Evolutionary conservation across 208 protist genomes (phyloP), one percentile per base, ranked within the genome.

Genomic region (Jaenimonas drosophilae): DNA sequence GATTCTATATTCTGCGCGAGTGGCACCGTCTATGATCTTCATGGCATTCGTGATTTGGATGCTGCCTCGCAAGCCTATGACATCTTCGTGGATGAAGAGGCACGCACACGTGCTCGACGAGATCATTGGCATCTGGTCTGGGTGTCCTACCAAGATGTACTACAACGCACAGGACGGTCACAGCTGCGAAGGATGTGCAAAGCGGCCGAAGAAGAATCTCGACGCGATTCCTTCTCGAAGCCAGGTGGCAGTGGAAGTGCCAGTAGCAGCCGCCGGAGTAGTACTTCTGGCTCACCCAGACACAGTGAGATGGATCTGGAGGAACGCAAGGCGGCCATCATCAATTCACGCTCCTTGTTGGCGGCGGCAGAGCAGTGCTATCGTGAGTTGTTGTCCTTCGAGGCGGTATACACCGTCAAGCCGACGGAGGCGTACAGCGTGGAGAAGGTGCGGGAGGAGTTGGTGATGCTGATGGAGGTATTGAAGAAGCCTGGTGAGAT

Each of bases 111-210:
- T n/a, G 46, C 31, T 3, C 45, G 49, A 3, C 48, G 36, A 11
- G 55, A 54, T 14, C 45, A 62, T 49, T 62, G 55, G 49, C 3
- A 28, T 4, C 45, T 57, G 5, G 33, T 62, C 5, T 62, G 55
- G 55, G 20, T 32, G 16, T 49, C 49, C 16, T 62, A 62, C 41
- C 27, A 44, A 16, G 4, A n/a, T 57, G 7, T 28, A 34, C 47
- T 9, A 26, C 19, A 14, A 32, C n/a, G 19, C 20, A 6, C 42
- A 48, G 24, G n/a, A 32, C 24, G 31, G 31, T 14, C 26, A 32
- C 5, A 14, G 20, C n/a, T 23, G 42, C 26, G 31, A 48, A 23
- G 20, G 14, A 11, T n/a, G n/a, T n/a, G n/a, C n/a, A n/a, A n/a
- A n/a, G n/a, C n/a, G n/a, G n/a, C n/a, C n/a, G n/a, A n/a, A n/a